Evolutionary conservation across 2,329 filamentous ascomycete genomes (phyloP).

Genomic region (Xylariaceae sp.): DNA sequence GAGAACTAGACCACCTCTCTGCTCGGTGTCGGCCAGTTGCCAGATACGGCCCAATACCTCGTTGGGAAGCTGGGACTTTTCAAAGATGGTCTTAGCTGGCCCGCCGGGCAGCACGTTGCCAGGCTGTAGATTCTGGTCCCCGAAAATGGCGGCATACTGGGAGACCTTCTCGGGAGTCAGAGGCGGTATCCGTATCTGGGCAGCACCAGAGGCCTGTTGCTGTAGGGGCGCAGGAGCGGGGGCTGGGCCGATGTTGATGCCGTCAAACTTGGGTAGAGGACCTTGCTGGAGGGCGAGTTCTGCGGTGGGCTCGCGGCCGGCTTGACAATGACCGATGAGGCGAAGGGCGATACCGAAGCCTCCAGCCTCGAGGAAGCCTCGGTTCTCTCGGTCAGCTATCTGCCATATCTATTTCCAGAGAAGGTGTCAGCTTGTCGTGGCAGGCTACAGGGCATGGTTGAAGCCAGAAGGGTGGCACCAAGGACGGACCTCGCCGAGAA

Average conservation of each 20-base stretch:
- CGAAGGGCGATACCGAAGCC: conserved; percentile 92
- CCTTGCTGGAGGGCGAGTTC: conserved; percentile 82
- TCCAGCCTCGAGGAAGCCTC: conserved; percentile 85
- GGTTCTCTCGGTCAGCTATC: conserved; percentile 95
- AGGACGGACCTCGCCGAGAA: conserved; percentile 76
- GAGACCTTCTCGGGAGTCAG: conserved; percentile 83
- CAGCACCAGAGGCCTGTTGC: conserved; percentile 59
- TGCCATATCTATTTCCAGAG: conserved; percentile 79
- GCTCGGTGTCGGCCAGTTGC: conserved; percentile 91
- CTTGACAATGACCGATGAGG: conserved; percentile 94
- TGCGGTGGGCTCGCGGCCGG: conserved; percentile 73
- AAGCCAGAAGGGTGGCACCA: background rate
- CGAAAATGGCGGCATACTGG: conserved; percentile 87
- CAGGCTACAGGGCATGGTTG: background rate
- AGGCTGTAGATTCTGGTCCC: conserved; percentile 77
- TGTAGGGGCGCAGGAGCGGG: conserved; percentile 52
- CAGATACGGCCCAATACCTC: conserved; percentile 92
- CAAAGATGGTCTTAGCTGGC: conserved; percentile 89
- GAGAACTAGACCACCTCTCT: conserved; percentile 78
- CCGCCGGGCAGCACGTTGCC: conserved; percentile 75
- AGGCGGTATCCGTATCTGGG: conserved; percentile 81
- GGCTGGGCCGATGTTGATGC: conserved; percentile 49
- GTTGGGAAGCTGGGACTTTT: conserved; percentile 85
- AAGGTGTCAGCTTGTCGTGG: background rate
- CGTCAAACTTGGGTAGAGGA: conserved; percentile 90